phyloP scores from a whole-genome alignment of 495 filamentous ascomycete species.

The Chaetomium fimeti region DNA sequence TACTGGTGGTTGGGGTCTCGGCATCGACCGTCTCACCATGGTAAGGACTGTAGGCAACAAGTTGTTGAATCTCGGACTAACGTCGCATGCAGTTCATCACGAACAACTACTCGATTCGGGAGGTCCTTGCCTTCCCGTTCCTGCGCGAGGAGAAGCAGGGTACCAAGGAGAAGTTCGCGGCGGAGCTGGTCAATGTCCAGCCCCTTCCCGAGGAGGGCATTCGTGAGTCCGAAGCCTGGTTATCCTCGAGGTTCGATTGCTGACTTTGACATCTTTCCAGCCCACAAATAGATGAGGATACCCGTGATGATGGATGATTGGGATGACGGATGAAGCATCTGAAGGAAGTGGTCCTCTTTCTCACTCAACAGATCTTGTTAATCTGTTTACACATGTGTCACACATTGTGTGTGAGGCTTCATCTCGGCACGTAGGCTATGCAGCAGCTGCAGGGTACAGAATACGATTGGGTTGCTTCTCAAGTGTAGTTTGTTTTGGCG shows the following conservation, averaged over 20 bases:
- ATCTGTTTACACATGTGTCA: background rate
- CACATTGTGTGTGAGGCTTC: background rate
- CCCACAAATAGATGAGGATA: conserved; percentile 33
- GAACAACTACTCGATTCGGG: conserved; percentile 90
- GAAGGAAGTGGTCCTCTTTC: background rate
- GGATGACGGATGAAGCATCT: conserved; percentile 5
- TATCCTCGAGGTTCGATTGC: background rate
- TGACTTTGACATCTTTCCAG: conserved; percentile 25
- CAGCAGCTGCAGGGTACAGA: no score
- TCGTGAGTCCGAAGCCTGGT: conserved; percentile 47
- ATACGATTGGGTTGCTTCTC: no score
- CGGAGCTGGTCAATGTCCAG: conserved; percentile 64
- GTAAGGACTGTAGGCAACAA: background rate
- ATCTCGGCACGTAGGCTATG: no score
- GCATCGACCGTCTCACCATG: conserved; percentile 95
- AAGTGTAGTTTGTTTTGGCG: background rate
- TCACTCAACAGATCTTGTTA: background rate
- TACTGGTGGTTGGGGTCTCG: conserved; percentile 96
- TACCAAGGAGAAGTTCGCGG: conserved; percentile 55
- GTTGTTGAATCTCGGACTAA: background rate
- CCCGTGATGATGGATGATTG: background rate
- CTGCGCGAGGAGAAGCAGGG: conserved; percentile 49
- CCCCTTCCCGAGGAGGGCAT: conserved; percentile 67
- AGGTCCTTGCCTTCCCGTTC: conserved; percentile 87
- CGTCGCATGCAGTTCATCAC: conserved; percentile 66